Evolutionary conservation across 1,284 basidiomycete genomes (phyloP), one percentile per base, ranked within the genome.

Genomic region (Ceratobasidium sp.): DNA sequence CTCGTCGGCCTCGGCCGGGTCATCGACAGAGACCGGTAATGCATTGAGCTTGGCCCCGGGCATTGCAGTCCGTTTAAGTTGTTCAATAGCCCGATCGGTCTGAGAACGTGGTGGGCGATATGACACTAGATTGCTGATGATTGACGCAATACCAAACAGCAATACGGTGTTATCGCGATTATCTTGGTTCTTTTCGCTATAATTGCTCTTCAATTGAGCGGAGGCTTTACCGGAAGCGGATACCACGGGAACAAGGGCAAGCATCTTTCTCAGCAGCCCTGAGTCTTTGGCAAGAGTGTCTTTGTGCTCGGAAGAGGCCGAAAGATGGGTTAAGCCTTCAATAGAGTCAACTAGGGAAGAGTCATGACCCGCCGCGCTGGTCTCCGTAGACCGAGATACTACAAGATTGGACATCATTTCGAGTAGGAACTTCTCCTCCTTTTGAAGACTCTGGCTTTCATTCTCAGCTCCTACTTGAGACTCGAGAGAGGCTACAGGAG

Each of bases 291-390:
- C 89, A 60, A 97, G 85, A 44, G 84, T 83, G 80, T 93, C 91
- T 84, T 95, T 95, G 80, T 94, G 87, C 0, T 84, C 80, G 0
- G 94, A 88, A 80, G 91, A 89, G 46, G 90, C 86, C 79, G 91
- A 94, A 77, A 96, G 89, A 84, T 97, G 94, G 9, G 94, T 94
- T 71, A 98, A 86, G 0, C 93, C 95, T 86, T 98, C 96, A 23
- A 97, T 86, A 7, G 91, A 91, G 80, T 95, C 92, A 9, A 88
- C 85, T 42, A 89, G 83, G 53, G 89, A 76, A 40, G 72, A 64
- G 28, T 61, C 46, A n/a, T 76, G 46, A 9, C 46, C 72, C 7
- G 61, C 39, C 7, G 61, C 6, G 28, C 61, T 53, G 18, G 72
- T 33, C 40, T 56, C 44, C 28, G 9, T 56, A 15, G 72, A 40